Evolutionary conservation across 371 early-diverging fungal species (phyloP).

Genomic region (Mortierella sp.): DNA sequence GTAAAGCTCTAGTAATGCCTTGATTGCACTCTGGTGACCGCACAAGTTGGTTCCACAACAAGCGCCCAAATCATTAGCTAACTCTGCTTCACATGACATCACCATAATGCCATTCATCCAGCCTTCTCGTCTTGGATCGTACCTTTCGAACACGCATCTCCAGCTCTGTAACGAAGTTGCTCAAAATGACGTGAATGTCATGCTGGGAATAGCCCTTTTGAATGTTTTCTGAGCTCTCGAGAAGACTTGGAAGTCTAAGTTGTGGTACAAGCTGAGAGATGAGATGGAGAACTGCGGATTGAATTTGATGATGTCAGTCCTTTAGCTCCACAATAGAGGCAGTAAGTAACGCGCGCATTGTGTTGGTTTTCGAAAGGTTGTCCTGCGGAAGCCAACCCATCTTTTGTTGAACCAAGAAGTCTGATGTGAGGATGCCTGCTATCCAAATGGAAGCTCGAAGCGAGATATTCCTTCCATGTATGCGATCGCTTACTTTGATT

Average conservation of each 20-base stretch:
- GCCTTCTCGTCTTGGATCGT: slow-evolving; percentile 1
- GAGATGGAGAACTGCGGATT: slow-evolving; percentile 59
- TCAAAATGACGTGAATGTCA: slow-evolving; percentile 61
- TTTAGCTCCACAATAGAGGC: slow-evolving; percentile 53
- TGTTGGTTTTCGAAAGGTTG: slow-evolving; percentile 29
- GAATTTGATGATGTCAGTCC: slow-evolving; percentile 62
- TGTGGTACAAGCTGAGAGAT: slow-evolving; percentile 57
- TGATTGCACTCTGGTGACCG: slow-evolving; percentile 58
- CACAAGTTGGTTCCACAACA: no score
- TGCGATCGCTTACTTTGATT: slow-evolving; percentile 54
- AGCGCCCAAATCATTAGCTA: no score
- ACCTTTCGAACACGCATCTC: slow-evolving; percentile 68
- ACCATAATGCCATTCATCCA: no score
- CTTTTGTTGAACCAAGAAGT: not conserved
- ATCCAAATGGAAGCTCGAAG: not conserved
- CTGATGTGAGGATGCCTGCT: not conserved
- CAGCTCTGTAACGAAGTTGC: slow-evolving; percentile 63
- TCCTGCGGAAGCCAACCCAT: slow-evolving; percentile 48
- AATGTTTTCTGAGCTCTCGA: not conserved
- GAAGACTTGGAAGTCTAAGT: slow-evolving; percentile 1
- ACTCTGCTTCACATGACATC: no score
- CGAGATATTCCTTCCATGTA: not conserved
- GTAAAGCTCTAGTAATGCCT: slow-evolving; percentile 63
- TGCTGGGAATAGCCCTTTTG: slow-evolving; percentile 29
- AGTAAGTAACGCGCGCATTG: slow-evolving; percentile 44